phyloP scores from a whole-genome alignment of 805 yeast genomes.

The Candida lessepsii region DNA sequence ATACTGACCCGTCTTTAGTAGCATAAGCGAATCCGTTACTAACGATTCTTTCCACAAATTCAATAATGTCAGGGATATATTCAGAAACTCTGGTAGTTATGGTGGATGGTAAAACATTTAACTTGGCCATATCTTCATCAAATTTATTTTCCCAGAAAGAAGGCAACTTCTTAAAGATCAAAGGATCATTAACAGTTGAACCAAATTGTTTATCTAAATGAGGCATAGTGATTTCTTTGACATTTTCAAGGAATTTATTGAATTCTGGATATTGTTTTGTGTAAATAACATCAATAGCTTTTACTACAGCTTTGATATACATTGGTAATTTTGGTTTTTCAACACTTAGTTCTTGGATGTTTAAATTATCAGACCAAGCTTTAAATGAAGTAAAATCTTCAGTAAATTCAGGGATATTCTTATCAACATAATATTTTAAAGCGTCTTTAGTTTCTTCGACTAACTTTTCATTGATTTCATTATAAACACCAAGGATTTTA shows the following conservation, averaged over 20 bases:
- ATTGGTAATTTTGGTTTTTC: slow-evolving; percentile 83
- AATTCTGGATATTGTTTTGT: slow-evolving; percentile 19
- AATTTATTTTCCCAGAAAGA: slow-evolving; percentile 86
- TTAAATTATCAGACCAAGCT: slow-evolving; percentile 51
- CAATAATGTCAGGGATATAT: slow-evolving; percentile 88
- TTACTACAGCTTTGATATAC: slow-evolving; percentile 64
- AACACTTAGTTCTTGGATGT: slow-evolving; percentile 49
- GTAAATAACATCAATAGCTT: slow-evolving; percentile 49
- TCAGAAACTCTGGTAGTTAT: slow-evolving; percentile 94
- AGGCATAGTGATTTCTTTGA: slow-evolving; percentile 78
- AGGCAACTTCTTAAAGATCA: slow-evolving; percentile 76
- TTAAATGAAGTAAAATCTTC: slow-evolving; percentile 34
- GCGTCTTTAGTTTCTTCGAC: slow-evolving; percentile 39
- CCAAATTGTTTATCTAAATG: slow-evolving; percentile 72
- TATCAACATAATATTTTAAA: slow-evolving; percentile 48
- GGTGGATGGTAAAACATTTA: slow-evolving; percentile 83
- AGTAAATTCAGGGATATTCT: slow-evolving; percentile 51
- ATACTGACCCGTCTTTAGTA: slow-evolving; percentile 89
- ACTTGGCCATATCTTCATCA: slow-evolving; percentile 78
- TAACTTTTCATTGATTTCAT: slow-evolving; percentile 34
- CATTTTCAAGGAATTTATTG: slow-evolving; percentile 43
- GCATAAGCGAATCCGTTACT: slow-evolving; percentile 80
- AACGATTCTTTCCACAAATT: slow-evolving; percentile 72
- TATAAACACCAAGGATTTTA: slow-evolving; percentile 36
- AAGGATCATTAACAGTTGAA: slow-evolving; percentile 76